phyloP scores from a whole-genome alignment of 2,329 filamentous ascomycete species.

The Xylariaceae sp. region DNA sequence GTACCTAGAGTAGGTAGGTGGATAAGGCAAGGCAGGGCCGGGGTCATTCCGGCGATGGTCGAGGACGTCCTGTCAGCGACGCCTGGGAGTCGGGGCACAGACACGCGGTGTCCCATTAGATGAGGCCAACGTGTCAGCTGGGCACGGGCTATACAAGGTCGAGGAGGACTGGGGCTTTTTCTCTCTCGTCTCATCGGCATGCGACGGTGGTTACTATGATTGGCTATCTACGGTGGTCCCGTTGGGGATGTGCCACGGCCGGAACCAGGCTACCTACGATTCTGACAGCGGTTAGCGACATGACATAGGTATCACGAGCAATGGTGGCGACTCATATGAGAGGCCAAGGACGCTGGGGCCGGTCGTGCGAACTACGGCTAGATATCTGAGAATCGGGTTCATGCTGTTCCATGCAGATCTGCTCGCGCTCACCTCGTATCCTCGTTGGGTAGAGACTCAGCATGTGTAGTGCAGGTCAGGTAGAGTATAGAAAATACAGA shows the following conservation, averaged over 20 bases:
- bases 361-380: slow-evolving; percentile 10
- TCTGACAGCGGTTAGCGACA: slow-evolving; percentile 17
- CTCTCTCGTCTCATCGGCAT: too few species aligned
- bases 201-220: neutral
- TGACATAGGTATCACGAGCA: slow-evolving; percentile 9
- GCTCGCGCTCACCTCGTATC: slow-evolving; percentile 3
- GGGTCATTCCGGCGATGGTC: neutral
- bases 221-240: neutral
- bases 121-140: slow-evolving; percentile 16
- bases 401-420: slow-evolving; percentile 13
- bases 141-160: neutral
- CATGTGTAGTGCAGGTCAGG: neutral
- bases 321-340: slow-evolving; percentile 2
- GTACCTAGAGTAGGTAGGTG: neutral
- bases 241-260: neutral
- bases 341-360: slow-evolving; percentile 2
- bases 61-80: neutral
- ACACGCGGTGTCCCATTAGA: neutral
- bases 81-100: neutral
- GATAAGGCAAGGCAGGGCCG: neutral
- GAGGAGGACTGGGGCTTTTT: neutral
- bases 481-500: neutral
- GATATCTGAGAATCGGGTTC: slow-evolving; percentile 7
- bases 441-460: neutral
- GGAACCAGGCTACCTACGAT: neutral